Evolutionary conservation across 495 filamentous ascomycete species (phyloP), one percentile per base, ranked within the genome.

Genomic region (Xylaria bambusicola): DNA sequence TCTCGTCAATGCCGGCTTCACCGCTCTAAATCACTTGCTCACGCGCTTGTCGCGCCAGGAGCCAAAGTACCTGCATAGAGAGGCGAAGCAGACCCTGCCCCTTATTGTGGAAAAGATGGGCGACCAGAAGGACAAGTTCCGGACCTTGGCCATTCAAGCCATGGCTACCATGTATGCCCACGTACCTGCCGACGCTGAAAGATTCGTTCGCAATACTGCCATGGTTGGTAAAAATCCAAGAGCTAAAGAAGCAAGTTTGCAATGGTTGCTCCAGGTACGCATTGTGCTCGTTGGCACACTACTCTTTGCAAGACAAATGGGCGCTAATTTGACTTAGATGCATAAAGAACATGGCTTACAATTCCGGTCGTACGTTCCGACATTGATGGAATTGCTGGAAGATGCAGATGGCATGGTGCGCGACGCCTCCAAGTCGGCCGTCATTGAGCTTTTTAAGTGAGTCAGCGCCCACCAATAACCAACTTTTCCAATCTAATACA

Each of bases 371-470:
- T 95, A 92, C 73, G 91, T 95, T 0, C 87, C 91, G 3, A 82
- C 80, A 8, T 75, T 98, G 49, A 92, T 97, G 68, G 86, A 90
- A 46, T 81, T 91, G 60, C 76, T 98, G 24, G 93, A 98, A 71
- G 91, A 97, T 73, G 87, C 93, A 7, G 94, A 96, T 70, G 86
- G 86, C 49, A 83, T 82, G 66, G 92, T 98, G 47, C 84, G 93
- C 71, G 91, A 96, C 59, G 80, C 83, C 31, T 90, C 93, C 26
- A 95, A 95, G 74, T 74, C 77, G 20, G 86, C 88, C 1, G 84
- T 96, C 40, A 86, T 97, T 40, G 89, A 93, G 57, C 79, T 98
- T 20, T 98, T 98, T 70, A 80, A 77, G 90, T 93, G 78, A 54
- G 82, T 64, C 13, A 64, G 24, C 15, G 26, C 18, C 18, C 2